phyloP scores from a whole-genome alignment of 768 basidiomycete genomes.

The Hygrocybe punicea region DNA sequence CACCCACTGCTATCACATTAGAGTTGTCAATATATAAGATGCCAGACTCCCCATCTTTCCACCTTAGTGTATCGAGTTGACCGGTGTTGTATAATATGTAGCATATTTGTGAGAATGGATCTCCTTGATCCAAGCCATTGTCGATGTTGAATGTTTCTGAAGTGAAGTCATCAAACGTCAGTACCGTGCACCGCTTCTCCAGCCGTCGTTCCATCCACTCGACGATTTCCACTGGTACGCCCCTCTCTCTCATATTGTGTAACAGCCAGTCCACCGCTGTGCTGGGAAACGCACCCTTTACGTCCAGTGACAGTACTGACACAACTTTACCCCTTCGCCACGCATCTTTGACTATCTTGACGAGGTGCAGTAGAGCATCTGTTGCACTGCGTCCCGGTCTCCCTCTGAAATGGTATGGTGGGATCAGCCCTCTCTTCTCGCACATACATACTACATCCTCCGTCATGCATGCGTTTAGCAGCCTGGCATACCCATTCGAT shows the following conservation, averaged over 20 bases:
- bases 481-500: neutral
- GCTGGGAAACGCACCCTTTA: constrained; percentile 39
- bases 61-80: constrained; percentile 13
- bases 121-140: constrained; percentile 34
- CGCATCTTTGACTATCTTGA: constrained; percentile 33
- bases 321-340: constrained; percentile 32
- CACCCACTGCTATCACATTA: neutral
- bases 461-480: neutral
- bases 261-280: constrained; percentile 18
- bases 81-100: too few species aligned
- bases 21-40: constrained; percentile 11
- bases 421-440: too few species aligned
- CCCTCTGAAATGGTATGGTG: too few species aligned
- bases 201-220: constrained; percentile 15
- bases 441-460: too few species aligned
- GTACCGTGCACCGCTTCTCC: neutral
- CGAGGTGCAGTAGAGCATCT: constrained; percentile 30
- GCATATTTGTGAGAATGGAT: constrained; percentile 28
- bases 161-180: constrained; percentile 21
- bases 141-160: constrained; percentile 17
- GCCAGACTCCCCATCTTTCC: neutral
- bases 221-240: constrained; percentile 21
- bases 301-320: constrained; percentile 33
- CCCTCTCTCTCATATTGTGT: constrained; percentile 24
- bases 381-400: too few species aligned